phyloP scores from a whole-genome alignment of 768 basidiomycete species.

The Thelephora ganbajun region DNA sequence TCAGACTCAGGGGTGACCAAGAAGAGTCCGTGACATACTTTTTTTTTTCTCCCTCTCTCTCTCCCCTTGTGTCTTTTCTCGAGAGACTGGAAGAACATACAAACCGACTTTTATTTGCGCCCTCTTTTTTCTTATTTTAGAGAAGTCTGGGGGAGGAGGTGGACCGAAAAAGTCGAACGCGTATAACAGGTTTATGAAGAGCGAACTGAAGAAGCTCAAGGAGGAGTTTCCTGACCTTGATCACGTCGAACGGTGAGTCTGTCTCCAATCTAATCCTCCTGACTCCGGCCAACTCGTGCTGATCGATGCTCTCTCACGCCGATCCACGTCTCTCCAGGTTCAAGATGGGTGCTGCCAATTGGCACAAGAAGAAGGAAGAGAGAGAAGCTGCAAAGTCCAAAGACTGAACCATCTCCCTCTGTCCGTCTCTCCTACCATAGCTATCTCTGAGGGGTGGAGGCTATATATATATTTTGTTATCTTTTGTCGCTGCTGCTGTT shows the following conservation, averaged over 20 bases:
- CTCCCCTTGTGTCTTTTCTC: too few relatives aligned
- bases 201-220: conserved; percentile 68
- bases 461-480: too few relatives aligned
- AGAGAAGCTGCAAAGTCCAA: conserved; percentile 22
- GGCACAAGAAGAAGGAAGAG: conserved; percentile 65
- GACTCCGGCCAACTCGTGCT: conserved; percentile 2
- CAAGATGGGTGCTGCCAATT: conserved; percentile 62
- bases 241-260: conserved; percentile 55
- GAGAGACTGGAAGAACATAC: background rate
- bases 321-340: conserved; percentile 18
- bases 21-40: conserved; percentile 12
- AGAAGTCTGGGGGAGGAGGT: conserved; percentile 35
- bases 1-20: conserved; percentile 5
- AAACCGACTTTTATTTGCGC: too few relatives aligned
- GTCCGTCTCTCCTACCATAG: too few relatives aligned
- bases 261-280: conserved; percentile 5
- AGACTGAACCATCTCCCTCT: conserved; percentile 1
- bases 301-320: too few relatives aligned
- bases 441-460: conserved; percentile 1
- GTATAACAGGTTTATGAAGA: conserved; percentile 75
- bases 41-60: background rate
- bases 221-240: conserved; percentile 56
- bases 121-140: conserved; percentile 15
- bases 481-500: conserved; percentile 6
- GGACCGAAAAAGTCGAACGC: conserved; percentile 51